Percentiles rank a stretch among this genome's conserved stretches.
Conservation (phyloP, 208 protist species). For the Phytomonas serpens region DNA sequence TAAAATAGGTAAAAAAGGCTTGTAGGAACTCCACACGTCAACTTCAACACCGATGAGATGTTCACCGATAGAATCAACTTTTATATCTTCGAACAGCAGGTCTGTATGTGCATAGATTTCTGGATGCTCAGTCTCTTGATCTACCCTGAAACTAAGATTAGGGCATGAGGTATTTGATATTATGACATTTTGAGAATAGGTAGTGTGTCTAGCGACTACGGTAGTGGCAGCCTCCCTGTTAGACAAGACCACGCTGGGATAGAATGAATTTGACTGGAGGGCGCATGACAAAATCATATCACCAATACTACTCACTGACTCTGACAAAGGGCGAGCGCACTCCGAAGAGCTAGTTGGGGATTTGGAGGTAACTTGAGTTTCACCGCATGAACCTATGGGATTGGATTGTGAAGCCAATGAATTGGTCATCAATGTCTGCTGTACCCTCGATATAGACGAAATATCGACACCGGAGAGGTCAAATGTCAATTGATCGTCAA, state of each 20-base stretch:
- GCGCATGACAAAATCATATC: not conserved
- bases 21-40: slow-evolving; percentile 26
- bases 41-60: slow-evolving; percentile 61
- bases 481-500: not conserved
- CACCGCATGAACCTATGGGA: not conserved
- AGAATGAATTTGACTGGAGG: not conserved
- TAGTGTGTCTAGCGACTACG: not conserved
- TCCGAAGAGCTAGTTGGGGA: not conserved
- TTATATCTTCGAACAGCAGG: slow-evolving; percentile 28
- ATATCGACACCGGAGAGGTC: not conserved
- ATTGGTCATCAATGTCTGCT: not conserved
- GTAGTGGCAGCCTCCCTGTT: not conserved
- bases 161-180: not conserved
- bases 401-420: not conserved
- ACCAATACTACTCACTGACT: not conserved
- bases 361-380: not conserved
- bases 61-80: slow-evolving; percentile 37
- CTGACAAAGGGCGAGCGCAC: not conserved
- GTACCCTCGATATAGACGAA: not conserved
- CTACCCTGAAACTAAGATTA: not conserved
- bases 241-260: not conserved
- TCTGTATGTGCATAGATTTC: not conserved
- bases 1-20: slow-evolving; percentile 46
- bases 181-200: not conserved
- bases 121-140: not conserved